These are phyloP conservation scores for Boletus huronensis DNA, from an alignment of 768 basidiomycete species.

Conservation along the genomic window DNA sequence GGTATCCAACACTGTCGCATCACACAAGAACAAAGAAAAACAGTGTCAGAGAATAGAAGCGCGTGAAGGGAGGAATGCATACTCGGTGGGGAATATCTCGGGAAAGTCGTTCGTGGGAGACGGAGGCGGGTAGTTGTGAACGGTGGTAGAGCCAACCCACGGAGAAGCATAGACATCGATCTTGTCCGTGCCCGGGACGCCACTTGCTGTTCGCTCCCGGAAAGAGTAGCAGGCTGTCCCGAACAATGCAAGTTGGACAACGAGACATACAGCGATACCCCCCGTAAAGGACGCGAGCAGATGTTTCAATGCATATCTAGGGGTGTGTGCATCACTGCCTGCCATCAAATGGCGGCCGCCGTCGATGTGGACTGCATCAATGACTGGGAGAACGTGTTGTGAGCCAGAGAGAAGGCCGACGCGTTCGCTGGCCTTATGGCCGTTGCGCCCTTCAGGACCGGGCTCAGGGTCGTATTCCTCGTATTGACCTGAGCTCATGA, in stretches of 20 bases:
- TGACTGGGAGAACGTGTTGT: constrained; percentile 10
- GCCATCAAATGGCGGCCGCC: neutral
- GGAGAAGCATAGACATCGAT: constrained; percentile 51
- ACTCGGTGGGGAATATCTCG: constrained; percentile 67
- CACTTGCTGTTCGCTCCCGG: neutral
- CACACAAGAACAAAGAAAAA: neutral
- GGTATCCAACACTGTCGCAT: constrained; percentile 55
- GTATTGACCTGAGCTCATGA: constrained; percentile 11
- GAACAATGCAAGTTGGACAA: constrained; percentile 44
- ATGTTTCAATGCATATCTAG: constrained; percentile 29
- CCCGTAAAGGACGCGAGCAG: constrained; percentile 49
- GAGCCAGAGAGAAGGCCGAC: constrained; percentile 36
- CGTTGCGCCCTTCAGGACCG: constrained; percentile 5
- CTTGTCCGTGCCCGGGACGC: neutral
- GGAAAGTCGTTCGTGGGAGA: constrained; percentile 72
- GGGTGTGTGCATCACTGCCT: constrained; percentile 15
- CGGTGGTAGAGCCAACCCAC: constrained; percentile 67
- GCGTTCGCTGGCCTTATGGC: constrained; percentile 24
- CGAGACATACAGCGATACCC: constrained; percentile 49
- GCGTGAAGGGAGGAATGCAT: neutral
- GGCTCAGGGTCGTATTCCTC: constrained; percentile 44
- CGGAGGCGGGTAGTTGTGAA: constrained; percentile 67
- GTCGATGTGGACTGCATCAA: constrained; percentile 8
- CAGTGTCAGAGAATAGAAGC: neutral
- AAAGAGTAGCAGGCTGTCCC: constrained; percentile 33